Evolutionary conservation across 2,329 filamentous ascomycete genomes (phyloP).

Genomic region (Fusarium xyrophilum): DNA sequence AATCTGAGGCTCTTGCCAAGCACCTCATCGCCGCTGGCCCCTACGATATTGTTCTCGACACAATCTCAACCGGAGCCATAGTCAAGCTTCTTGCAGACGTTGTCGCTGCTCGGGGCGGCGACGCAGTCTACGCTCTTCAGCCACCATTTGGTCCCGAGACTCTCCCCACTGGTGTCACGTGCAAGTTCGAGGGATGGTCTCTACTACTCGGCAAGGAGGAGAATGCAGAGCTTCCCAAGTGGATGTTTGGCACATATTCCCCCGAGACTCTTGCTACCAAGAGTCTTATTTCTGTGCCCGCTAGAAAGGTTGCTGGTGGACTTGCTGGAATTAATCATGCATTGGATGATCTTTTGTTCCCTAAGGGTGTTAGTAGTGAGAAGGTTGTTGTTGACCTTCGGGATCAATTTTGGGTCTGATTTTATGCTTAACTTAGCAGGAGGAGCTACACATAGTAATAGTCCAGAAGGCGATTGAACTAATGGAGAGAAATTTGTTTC

Average conservation of each 20-base stretch:
- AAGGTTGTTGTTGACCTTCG: slow-evolving; percentile 30
- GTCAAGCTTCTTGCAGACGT: slow-evolving; percentile 24
- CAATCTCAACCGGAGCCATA: slow-evolving; percentile 23
- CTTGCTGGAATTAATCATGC: slow-evolving; percentile 23
- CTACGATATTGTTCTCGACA: slow-evolving; percentile 24
- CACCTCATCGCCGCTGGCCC: slow-evolving; percentile 12
- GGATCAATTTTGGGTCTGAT: background rate
- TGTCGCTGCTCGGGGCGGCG: slow-evolving; percentile 18
- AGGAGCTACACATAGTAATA: background rate
- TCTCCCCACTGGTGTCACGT: slow-evolving; percentile 18
- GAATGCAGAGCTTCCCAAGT: slow-evolving; percentile 14
- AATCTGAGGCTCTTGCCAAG: background rate
- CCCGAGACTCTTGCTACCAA: slow-evolving; percentile 13
- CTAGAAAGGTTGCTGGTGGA: slow-evolving; percentile 23
- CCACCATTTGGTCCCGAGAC: slow-evolving; percentile 22
- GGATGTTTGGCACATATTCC: slow-evolving; percentile 30
- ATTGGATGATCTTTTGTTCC: slow-evolving; percentile 11
- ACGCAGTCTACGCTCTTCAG: slow-evolving; percentile 25
- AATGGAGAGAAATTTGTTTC: background rate
- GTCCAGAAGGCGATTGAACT: too few relatives aligned
- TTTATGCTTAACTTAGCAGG: background rate
- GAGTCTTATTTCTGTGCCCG: slow-evolving; percentile 14
- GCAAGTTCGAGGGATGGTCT: slow-evolving; percentile 32
- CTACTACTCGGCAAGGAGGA: slow-evolving; percentile 28
- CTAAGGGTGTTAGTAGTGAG: slow-evolving; percentile 29